Conservation (phyloP, 495 filamentous ascomycete species). For the Oidiodendron maius region DNA sequence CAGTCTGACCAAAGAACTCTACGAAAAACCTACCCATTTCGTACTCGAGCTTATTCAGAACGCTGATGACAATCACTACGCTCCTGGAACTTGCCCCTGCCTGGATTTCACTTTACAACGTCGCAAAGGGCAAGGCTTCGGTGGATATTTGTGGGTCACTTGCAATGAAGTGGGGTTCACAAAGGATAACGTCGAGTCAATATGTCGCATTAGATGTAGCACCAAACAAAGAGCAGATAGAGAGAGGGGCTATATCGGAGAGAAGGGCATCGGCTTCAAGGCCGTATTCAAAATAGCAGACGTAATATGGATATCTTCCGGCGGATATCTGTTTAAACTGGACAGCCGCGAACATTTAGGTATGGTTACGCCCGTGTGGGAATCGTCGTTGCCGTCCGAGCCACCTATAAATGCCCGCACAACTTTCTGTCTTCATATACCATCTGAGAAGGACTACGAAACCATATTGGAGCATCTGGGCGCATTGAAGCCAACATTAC, state of each 20-base stretch:
- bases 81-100: neutral
- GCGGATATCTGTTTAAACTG: constrained; percentile 34
- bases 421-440: neutral
- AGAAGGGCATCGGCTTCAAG: constrained; percentile 45
- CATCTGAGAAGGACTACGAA: neutral
- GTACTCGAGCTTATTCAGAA: constrained; percentile 38
- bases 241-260: constrained; percentile 29
- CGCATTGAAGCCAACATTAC: neutral
- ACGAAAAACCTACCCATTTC: constrained; percentile 10
- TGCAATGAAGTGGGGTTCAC: constrained; percentile 40
- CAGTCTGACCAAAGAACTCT: neutral
- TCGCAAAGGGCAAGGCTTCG: neutral
- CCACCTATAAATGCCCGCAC: neutral
- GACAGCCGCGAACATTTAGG: constrained; percentile 20
- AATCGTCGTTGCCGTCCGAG: neutral
- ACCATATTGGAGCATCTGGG: neutral
- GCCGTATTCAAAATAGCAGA: constrained; percentile 37
- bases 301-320: constrained; percentile 32
- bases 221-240: constrained; percentile 20
- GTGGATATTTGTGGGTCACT: constrained; percentile 22
- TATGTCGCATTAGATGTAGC: constrained; percentile 31
- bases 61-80: constrained; percentile 36
- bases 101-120: constrained; percentile 1
- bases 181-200: constrained; percentile 28
- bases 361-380: constrained; percentile 22